A percentile compares a stretch with the other conserved stretches of the same genome.
Evolutionary conservation across 2,329 filamentous ascomycete species (phyloP).

Genomic region (Capronia epimyces): DNA sequence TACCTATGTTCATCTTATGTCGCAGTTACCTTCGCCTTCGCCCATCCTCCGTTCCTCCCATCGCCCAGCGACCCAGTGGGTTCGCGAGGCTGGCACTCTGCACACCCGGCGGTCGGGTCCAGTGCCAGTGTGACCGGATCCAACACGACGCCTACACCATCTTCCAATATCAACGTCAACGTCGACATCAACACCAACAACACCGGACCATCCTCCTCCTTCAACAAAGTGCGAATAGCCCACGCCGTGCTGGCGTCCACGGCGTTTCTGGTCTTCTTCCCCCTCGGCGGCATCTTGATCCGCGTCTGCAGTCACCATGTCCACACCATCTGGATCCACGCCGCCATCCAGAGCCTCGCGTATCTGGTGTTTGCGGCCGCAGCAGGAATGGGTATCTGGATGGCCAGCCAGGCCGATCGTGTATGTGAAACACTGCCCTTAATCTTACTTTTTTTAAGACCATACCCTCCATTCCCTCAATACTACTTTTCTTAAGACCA

Average conservation of each 20-base stretch:
- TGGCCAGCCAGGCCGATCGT: slow-evolving; percentile 22
- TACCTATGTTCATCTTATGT: neutral
- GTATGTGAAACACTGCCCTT: slow-evolving; percentile 1
- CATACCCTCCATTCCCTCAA: neutral
- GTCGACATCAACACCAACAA: neutral
- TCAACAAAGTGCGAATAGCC: slow-evolving; percentile 19
- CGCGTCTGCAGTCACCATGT: slow-evolving; percentile 24
- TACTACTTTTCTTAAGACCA: neutral
- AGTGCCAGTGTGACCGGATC: neutral
- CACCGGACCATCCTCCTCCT: neutral
- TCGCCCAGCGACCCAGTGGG: slow-evolving; percentile 4
- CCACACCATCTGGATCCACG: slow-evolving; percentile 27
- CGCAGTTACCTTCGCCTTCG: neutral
- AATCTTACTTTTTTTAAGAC: neutral
- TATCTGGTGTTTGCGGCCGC: slow-evolving; percentile 28
- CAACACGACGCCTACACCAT: neutral
- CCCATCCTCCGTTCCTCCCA: slow-evolving; percentile 1
- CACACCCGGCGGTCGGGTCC: neutral
- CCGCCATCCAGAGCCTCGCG: slow-evolving; percentile 26
- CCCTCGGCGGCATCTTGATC: slow-evolving; percentile 30
- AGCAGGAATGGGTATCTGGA: slow-evolving; percentile 30
- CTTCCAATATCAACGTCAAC: neutral
- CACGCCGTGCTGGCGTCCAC: slow-evolving; percentile 29
- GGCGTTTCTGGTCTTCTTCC: slow-evolving; percentile 31
- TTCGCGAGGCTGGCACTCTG: neutral